phyloP scores from a whole-genome alignment of 2,329 filamentous ascomycete genomes.

The Paraphaeosphaeria minitans region DNA sequence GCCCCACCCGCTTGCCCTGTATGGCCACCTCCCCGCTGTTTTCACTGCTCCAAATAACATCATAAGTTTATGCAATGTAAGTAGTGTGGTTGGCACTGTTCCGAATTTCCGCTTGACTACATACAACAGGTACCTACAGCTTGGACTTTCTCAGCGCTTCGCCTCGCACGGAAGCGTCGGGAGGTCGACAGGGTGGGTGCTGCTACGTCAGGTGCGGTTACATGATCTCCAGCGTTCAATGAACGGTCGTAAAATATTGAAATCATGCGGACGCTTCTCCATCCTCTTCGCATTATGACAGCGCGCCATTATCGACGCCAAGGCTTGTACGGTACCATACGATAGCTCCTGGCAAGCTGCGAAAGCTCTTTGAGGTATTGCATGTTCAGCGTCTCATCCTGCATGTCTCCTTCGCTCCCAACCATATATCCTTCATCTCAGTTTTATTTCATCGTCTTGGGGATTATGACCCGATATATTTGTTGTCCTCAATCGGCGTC shows the following conservation, averaged over 20 bases:
- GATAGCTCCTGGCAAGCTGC: neutral
- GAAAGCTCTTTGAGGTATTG: neutral
- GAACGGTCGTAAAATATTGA: neutral
- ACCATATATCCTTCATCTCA: neutral
- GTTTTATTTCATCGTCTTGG: neutral
- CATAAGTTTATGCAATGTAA: neutral
- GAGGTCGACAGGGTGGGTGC: neutral
- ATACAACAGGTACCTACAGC: neutral
- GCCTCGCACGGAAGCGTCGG: neutral
- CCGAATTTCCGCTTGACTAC: neutral
- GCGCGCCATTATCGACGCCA: neutral
- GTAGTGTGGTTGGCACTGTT: neutral
- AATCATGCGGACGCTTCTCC: neutral
- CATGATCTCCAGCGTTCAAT: neutral
- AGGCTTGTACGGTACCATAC: too few species aligned
- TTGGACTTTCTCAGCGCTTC: neutral
- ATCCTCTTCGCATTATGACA: neutral
- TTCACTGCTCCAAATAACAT: neutral
- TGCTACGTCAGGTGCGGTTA: slow-evolving; percentile 3
- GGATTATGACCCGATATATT: neutral
- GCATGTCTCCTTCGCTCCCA: neutral
- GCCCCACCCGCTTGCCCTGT: slow-evolving; percentile 2
- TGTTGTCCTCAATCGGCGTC: neutral
- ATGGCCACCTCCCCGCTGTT: neutral
- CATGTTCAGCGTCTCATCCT: neutral